Conservation (phyloP, 1,139 yeast genomes). For the Zygoascus hellenicus region DNA sequence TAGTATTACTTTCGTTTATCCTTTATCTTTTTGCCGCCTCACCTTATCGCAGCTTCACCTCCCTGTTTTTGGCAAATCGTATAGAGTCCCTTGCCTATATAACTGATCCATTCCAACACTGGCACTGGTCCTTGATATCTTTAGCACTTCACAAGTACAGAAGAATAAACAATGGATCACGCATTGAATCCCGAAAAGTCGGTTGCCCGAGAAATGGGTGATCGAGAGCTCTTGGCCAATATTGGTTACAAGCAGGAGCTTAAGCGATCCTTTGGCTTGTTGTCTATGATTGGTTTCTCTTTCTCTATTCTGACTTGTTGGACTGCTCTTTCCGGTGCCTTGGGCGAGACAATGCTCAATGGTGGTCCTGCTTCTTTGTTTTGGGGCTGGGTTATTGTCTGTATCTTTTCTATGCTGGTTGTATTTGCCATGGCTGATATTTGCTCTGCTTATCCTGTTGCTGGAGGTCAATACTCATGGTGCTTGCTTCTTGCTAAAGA, state of each 20-base stretch:
- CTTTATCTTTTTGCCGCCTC: no score
- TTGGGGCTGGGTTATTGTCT: conserved; percentile 71
- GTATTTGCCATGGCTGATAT: conserved; percentile 48
- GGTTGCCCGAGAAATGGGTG: conserved; percentile 13
- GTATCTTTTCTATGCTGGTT: conserved; percentile 42
- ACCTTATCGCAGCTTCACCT: no score
- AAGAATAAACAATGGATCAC: not conserved
- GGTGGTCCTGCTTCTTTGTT: conserved; percentile 44
- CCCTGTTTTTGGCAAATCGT: no score
- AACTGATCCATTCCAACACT: no score
- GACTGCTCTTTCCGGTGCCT: conserved; percentile 35
- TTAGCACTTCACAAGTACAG: no score
- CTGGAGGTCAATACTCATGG: conserved; percentile 62
- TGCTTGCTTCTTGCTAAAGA: conserved; percentile 48
- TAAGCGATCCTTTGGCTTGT: conserved; percentile 33
- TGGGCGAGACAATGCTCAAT: conserved; percentile 27
- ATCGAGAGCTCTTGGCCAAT: conserved; percentile 25
- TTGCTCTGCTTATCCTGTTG: conserved; percentile 49
- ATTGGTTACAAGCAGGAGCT: conserved; percentile 38
- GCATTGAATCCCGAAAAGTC: not conserved
- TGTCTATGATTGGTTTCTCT: conserved; percentile 36
- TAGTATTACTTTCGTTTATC: no score
- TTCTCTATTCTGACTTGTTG: conserved; percentile 36
- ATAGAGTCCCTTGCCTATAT: no score
- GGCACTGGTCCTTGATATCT: no score